Base-by-base conservation (phyloP, 495 filamentous ascomycete genomes). In the Tetracladium setigerum region DNA sequence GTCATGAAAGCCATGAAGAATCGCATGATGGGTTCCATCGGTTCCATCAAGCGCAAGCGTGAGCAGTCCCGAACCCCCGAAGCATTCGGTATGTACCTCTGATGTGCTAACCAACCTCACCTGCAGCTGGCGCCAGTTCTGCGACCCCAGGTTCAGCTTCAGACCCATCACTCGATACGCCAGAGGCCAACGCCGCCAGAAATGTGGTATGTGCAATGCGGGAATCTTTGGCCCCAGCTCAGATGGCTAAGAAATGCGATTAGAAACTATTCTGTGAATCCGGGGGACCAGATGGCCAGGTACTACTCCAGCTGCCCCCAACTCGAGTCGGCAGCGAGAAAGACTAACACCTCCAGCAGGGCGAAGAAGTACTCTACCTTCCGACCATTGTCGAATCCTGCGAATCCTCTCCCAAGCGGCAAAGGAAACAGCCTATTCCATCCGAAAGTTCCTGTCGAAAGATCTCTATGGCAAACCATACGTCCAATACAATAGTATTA, bases 401-500 rank as follows among this genome's bases (percentile, higher is more conserved):
- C 69, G 94, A 96, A 62, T 95, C 89, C 27, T 90, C 87, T 38
- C 89, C 92, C 67, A 68, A 27, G 94, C 94, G 16, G 89, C 91
- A 27, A 76, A 78, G 44, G 84, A 87, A 56, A 83, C 85, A 46
- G 86, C 87, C 36, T 60, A 73, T 46, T 68, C 81, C 46, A 86
- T 97, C 59, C 83, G 87, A 59, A 91, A 89, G 58, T 88, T 84
- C 59, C 72, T 98, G 35, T 72, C 78, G 33, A 78, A 74, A 34
- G 84, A 90, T 38, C 76, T 83, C 61, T 69, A 63, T 52, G 62
- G 67, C 19, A 68, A 72, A 30, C 78, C 82, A 15, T 77, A 85
- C 48, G 77, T 81, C 33, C 92, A 97, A 67, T 96, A 95, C 72
- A 96, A 97, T 69, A 84, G 86, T 43, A 84, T 97, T 55, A 99